Conservation (phyloP, 805 yeast species). For the Lipomyces orientalis region DNA sequence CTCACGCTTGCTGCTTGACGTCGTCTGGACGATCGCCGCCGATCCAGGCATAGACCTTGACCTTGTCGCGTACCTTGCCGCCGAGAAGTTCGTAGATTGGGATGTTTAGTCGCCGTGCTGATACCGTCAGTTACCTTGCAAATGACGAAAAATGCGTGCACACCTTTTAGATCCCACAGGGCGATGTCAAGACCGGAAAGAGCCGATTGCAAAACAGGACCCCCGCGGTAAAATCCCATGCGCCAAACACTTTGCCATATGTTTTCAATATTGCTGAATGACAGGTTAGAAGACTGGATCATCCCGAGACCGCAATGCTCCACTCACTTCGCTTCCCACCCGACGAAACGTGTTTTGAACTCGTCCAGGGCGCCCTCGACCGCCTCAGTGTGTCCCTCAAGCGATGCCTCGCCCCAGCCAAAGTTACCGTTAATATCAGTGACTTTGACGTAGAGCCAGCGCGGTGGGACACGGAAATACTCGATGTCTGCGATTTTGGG, state of each 20-base stretch:
- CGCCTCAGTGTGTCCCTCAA: constrained; percentile 46
- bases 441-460: constrained; percentile 44
- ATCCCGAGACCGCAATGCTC: background rate
- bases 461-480: constrained; percentile 44
- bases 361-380: constrained; percentile 46
- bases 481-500: constrained; percentile 36
- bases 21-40: constrained; percentile 45
- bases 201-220: constrained; percentile 46
- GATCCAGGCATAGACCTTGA: constrained; percentile 45
- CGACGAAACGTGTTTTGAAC: constrained; percentile 43
- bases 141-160: constrained; percentile 2
- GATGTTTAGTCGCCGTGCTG: constrained; percentile 40
- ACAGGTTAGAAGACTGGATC: background rate
- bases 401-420: constrained; percentile 46
- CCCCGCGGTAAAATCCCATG: constrained; percentile 46
- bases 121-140: background rate
- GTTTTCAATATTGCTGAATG: constrained; percentile 23
- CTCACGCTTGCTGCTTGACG: constrained; percentile 41
- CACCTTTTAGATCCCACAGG: constrained; percentile 46
- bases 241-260: constrained; percentile 41
- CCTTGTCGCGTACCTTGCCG: constrained; percentile 43
- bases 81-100: constrained; percentile 45
- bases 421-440: constrained; percentile 41
- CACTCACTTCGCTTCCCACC: constrained; percentile 42
- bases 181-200: constrained; percentile 46